Base-by-base conservation (phyloP, 1,139 yeast genomes). In the Yamadazyma taylorii region DNA sequence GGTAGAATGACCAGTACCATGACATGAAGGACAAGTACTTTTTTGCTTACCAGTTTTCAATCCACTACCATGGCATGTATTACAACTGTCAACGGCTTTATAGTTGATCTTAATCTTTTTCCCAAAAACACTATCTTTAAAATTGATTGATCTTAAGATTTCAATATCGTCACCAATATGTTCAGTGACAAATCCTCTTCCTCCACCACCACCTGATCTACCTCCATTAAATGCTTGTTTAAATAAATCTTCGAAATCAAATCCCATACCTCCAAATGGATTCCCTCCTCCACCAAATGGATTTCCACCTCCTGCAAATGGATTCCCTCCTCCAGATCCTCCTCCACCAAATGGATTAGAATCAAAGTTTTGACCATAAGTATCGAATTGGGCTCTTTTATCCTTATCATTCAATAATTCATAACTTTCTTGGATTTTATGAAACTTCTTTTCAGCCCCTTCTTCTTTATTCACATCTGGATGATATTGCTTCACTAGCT, bases 391-490 rank as follows among this genome's bases (percentile, higher is more conserved):
- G 35, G 85, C 78, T 58, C 90, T 79, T 71, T 92, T 92, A 24
- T 79, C 79, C 42, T 90, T 86, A 59, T 92, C 96, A 35, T 89
- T 81, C 56, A 94, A 70, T 34, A 92, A 78, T 61, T 92, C 99
- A 56, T 94, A 92, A 5, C 97, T 94, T 47, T 87, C 94, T 59
- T 92, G 97, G 49, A 92, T 78, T 54, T 87, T 89, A 56, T 92
- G 97, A 64, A 92, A 92, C 59, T 79, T 81, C 54, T 81, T 79
- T 51, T 90, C 96, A 0, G 97, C 95, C 22, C 78, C 94, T 27
- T 79, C 76, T 48, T 86, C 96, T 61, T 92, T 92, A 63, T 92
- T 92, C 36, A 92, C 87, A 66, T 92, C 99, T 1, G 99, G 99
- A 62, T 92, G 99, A 61, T 72, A 87, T 60, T 92, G 80, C 61